Evolutionary conservation across 768 basidiomycete species (phyloP), one percentile per base, ranked within the genome.

Genomic region (Termitomyces titanicus): DNA sequence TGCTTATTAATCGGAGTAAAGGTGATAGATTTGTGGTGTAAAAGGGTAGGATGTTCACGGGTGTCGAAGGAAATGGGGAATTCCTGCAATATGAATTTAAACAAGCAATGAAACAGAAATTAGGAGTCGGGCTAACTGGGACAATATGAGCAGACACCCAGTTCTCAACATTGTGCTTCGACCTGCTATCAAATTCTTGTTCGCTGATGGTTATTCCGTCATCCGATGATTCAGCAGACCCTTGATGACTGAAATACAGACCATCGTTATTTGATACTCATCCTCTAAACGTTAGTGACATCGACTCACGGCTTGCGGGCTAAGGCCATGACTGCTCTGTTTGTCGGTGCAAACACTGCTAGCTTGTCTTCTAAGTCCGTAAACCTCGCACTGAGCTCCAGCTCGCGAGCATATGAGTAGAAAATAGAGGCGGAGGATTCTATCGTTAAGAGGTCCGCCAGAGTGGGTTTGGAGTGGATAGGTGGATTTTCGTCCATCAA

Each of bases 61-160:
- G 73, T 68, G 4, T 78, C 71, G 9, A 86, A 70, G 4, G 70
- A 64, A 31, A 85, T 74, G 3, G 76, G 81, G 13, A 72, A 79
- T 66, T 79, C 64, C 81, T 83, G 35, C 2, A 27, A 25, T 24
- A 56, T 5, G 47, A 48, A 9, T 10, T 57, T 39, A 15, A 25
- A 31, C n/a, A 51, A 25, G 25, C 39, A 33, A 20, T 48, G 20
- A 48, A 34, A 39, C 12, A 25, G 51, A 35, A 4, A 17, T 34
- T 25, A 47, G 5, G 6, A 35, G 44, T 22, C 18, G 11, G 29
- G 59, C 72, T 22, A 66, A 94, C 93, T 5, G 92, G 88, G 51
- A 96, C 80, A 56, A 95, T 84, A 64, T 94, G 94, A 2, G 86
- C 86, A 1, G 84, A 82, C 0, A 95, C 78, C 89, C 93, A 96